Conservation (phyloP, 106 monocot species). For the Allium sativum region DNA sequence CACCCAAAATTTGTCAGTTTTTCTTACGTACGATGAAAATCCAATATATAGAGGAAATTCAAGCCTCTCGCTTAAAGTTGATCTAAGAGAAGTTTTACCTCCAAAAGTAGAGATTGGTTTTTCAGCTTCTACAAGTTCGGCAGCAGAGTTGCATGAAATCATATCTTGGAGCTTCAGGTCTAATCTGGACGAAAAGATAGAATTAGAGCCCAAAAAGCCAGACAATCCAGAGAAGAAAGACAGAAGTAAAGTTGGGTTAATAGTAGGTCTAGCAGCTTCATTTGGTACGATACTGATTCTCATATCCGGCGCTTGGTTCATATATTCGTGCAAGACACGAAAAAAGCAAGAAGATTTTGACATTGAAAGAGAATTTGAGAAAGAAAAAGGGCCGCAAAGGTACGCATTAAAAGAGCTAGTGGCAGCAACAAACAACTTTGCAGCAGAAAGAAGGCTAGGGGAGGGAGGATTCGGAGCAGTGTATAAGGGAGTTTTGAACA, state of each 20-base stretch:
- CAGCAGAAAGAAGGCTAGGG: slow-evolving; percentile 13
- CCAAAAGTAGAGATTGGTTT: slow-evolving; percentile 5
- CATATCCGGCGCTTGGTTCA: slow-evolving; percentile 4
- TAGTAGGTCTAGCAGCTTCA: not conserved
- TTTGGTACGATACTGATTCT: not conserved
- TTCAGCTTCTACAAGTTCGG: slow-evolving; percentile 8
- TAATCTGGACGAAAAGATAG: no score
- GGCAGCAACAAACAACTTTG: slow-evolving; percentile 17
- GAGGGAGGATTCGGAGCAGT: slow-evolving; percentile 23
- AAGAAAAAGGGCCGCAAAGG: slow-evolving; percentile 11
- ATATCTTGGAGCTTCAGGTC: slow-evolving; percentile 1
- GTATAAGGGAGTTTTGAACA: slow-evolving; percentile 12
- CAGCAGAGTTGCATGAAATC: not conserved
- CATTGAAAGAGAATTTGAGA: slow-evolving; percentile 11
- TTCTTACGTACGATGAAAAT: not conserved
- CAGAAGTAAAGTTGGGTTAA: not conserved
- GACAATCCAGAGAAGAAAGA: not conserved
- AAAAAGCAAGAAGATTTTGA: slow-evolving; percentile 1
- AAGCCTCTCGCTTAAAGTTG: not conserved
- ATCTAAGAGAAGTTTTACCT: slow-evolving; percentile 11
- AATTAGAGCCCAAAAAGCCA: no score
- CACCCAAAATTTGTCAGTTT: not conserved
- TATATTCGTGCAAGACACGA: not conserved
- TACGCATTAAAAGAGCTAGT: slow-evolving; percentile 7
- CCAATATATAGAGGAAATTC: not conserved